These are phyloP conservation scores for Cladosporium colombiae DNA, from an alignment of 2,329 filamentous ascomycete species.

Conservation along the genomic window DNA sequence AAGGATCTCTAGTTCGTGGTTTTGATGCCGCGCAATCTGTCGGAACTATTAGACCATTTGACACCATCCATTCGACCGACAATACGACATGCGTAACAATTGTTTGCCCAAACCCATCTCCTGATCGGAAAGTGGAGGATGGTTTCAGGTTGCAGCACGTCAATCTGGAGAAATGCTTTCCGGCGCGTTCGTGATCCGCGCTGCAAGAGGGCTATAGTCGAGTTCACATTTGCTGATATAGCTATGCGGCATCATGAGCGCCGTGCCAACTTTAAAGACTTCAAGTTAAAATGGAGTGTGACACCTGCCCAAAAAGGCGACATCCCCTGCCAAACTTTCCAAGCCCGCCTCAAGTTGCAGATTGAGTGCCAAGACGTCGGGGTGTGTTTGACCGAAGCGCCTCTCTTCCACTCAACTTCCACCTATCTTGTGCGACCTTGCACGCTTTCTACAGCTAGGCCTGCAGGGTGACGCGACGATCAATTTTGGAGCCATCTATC, in stretches of 20 bases:
- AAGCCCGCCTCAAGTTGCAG: conserved; percentile 5
- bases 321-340: conserved; percentile 9
- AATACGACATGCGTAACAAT: not conserved
- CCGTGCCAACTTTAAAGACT: not conserved
- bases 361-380: conserved; percentile 19
- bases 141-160: not conserved
- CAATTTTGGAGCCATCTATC: not conserved
- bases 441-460: not conserved
- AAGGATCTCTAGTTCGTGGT: conserved; percentile 19
- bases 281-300: not conserved
- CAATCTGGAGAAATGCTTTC: conserved; percentile 2
- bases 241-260: not conserved
- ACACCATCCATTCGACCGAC: not conserved
- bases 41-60: not conserved
- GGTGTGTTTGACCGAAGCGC: conserved; percentile 13
- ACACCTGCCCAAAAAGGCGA: conserved; percentile 5
- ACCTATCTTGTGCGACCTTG: conserved; percentile 11
- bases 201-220: not conserved
- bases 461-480: conserved; percentile 15
- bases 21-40: not conserved
- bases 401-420: conserved; percentile 8
- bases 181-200: not conserved
- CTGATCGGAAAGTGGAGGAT: not conserved
- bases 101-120: not conserved
- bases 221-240: not conserved